Conservation (phyloP, 164 flowering plant genomes). For the Tetrastigma voinierianum region DNA sequence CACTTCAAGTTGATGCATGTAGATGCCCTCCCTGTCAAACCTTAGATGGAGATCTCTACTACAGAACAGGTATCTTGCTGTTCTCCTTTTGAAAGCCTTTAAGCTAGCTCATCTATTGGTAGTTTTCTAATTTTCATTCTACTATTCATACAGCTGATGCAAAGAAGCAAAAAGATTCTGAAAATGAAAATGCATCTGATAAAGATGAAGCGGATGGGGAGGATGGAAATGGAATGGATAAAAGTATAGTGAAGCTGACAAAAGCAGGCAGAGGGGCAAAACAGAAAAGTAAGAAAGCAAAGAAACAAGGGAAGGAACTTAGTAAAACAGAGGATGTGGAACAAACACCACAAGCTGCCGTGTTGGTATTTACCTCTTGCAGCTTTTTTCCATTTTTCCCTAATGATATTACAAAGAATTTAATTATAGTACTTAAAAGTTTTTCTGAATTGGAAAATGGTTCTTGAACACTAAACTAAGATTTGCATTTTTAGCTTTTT, state of each 20-base stretch:
- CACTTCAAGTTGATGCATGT: slow-evolving; percentile 65
- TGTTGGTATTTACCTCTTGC: slow-evolving; percentile 47
- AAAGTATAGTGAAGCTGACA: slow-evolving; percentile 48
- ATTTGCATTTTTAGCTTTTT: background rate
- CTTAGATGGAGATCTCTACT: slow-evolving; percentile 67
- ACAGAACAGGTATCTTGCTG: slow-evolving; percentile 46
- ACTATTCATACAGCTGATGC: slow-evolving; percentile 36
- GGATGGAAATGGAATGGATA: slow-evolving; percentile 24
- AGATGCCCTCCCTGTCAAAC: slow-evolving; percentile 88
- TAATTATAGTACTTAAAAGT: too few species aligned
- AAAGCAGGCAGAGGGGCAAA: slow-evolving; percentile 81
- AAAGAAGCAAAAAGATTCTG: slow-evolving; percentile 31
- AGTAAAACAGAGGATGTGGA: slow-evolving; percentile 34
- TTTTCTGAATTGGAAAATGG: too few species aligned
- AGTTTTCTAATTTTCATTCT: background rate
- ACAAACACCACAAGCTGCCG: slow-evolving; percentile 60
- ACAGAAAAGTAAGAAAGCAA: slow-evolving; percentile 73
- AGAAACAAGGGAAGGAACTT: slow-evolving; percentile 56
- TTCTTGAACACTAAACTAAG: too few species aligned
- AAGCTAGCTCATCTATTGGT: background rate
- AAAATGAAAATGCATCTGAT: slow-evolving; percentile 18
- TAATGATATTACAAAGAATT: too few species aligned
- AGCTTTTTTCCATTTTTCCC: background rate
- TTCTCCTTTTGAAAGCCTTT: background rate
- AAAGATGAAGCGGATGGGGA: slow-evolving; percentile 30